phyloP scores from a whole-genome alignment of 805 yeast genomes.

The Ogataea allantospora region DNA sequence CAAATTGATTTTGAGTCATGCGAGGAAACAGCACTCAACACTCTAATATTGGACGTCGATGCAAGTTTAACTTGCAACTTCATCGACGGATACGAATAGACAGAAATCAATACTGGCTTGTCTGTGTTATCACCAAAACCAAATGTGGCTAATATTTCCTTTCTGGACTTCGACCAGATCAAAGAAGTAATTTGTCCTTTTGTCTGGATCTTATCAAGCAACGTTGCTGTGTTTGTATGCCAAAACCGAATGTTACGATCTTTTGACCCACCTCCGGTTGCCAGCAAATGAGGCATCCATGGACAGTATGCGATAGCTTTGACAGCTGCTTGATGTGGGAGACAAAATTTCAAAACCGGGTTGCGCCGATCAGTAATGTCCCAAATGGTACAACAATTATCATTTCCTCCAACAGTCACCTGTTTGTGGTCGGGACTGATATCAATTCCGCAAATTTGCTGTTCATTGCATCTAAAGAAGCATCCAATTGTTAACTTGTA shows the following conservation, averaged over 20 bases:
- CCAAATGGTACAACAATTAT: conserved; percentile 80
- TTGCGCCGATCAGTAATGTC: conserved; percentile 42
- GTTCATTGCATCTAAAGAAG: conserved; percentile 47
- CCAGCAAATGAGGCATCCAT: conserved; percentile 76
- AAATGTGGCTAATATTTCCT: conserved; percentile 73
- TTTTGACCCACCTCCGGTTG: conserved; percentile 88
- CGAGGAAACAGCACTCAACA: conserved; percentile 63
- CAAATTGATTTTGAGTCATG: conserved; percentile 64
- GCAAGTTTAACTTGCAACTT: conserved; percentile 46
- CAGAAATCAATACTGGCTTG: conserved; percentile 50
- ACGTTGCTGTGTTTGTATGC: conserved; percentile 80
- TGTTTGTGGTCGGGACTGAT: conserved; percentile 52
- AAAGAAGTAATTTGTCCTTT: conserved; percentile 77
- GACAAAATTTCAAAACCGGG: conserved; percentile 46
- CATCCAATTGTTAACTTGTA: conserved; percentile 21
- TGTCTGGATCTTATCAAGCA: conserved; percentile 55
- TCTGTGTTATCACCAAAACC: conserved; percentile 63
- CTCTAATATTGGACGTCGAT: conserved; percentile 52
- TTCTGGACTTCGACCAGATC: conserved; percentile 65
- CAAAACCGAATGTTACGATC: conserved; percentile 82
- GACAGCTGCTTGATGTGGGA: conserved; percentile 81
- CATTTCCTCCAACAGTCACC: conserved; percentile 82
- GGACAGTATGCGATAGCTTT: conserved; percentile 91
- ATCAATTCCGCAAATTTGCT: conserved; percentile 67
- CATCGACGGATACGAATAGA: conserved; percentile 70